Evolutionary conservation across 768 basidiomycete genomes (phyloP).

Genomic region (Leccinum olivaceopallidum): DNA sequence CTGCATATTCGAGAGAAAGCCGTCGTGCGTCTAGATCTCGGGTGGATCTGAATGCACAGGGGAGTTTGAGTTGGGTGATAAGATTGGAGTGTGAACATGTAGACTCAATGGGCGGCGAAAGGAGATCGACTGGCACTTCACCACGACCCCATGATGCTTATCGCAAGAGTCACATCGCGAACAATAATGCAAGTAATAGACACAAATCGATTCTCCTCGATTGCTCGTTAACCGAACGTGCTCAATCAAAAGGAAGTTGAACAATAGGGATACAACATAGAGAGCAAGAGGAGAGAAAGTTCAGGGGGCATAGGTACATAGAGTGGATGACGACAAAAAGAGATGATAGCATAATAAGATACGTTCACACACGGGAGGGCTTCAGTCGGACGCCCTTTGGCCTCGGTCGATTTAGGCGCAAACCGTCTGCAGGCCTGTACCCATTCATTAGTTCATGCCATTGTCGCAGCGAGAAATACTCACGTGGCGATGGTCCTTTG

Average conservation of each 20-base stretch:
- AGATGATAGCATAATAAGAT: neutral
- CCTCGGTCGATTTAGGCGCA: conserved; percentile 47
- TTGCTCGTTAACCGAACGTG: neutral
- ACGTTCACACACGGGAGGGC: neutral
- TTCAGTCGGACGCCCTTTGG: conserved; percentile 30
- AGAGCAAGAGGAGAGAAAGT: too few relatives aligned
- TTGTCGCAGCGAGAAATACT: conserved; percentile 28
- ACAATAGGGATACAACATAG: conserved; percentile 28
- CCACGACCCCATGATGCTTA: too few relatives aligned
- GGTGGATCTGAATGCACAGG: neutral
- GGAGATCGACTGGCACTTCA: too few relatives aligned
- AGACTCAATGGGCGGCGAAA: too few relatives aligned
- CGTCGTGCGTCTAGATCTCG: neutral
- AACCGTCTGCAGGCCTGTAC: conserved; percentile 40
- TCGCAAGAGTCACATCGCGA: neutral
- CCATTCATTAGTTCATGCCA: neutral
- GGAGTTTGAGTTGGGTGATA: neutral
- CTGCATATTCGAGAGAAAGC: neutral
- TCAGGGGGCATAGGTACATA: conserved; percentile 32
- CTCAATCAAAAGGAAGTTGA: neutral
- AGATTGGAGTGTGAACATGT: neutral
- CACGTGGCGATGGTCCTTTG: conserved; percentile 53
- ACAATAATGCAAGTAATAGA: neutral
- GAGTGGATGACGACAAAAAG: conserved; percentile 7
- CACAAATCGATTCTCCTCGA: conserved; percentile 2